Evolutionary conservation across 345 rosid genomes (phyloP), one percentile per base, ranked within the genome.

Genomic region (Diplotaxis tenuifolia): DNA sequence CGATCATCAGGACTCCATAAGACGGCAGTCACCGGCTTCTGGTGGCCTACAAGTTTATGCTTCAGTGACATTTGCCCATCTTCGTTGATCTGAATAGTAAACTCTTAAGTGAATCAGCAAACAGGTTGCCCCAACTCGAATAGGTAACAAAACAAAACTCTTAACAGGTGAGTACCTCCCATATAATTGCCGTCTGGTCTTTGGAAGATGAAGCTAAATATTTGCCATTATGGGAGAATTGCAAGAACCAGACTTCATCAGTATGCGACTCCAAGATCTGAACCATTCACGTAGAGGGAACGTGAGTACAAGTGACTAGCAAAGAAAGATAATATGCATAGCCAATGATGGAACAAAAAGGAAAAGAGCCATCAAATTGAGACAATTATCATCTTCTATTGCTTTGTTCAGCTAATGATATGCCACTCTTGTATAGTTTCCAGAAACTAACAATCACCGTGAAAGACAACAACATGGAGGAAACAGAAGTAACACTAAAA

Each of bases 191-290:
- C 1, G 81, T 79, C 23, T 65, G 82, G 80, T 88, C 94, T 66
- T 75, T 86, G 21, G 94, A 88, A 18, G 94, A 78, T 32, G 94
- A 88, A 47, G 91, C 94, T 65, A 88, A 75, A 79, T 85, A 88
- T 72, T 82, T 83, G 42, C 94, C 94, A 77, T 85, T 77, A 18
- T 82, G 91, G 5, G 91, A 88, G 82, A 86, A 88, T 85, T 86
- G 86, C 82, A 88, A 31, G 77, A 85, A 88, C 94, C 94, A 88
- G 15, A 88, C 89, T 82, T 88, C 94, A 76, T 86, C 88, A 50
- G 65, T 82, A 74, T 88, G 94, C 27, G 78, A 85, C 82, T 86
- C 75, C 81, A 88, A 38, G 61, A 86, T 72, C 94, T 88, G 84
- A 80, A 66, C 67, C 84, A 81, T 79, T 81, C 57, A 79, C 21